Base-by-base conservation (phyloP, 495 filamentous ascomycete species). In the Penicillium cinerascens region DNA sequence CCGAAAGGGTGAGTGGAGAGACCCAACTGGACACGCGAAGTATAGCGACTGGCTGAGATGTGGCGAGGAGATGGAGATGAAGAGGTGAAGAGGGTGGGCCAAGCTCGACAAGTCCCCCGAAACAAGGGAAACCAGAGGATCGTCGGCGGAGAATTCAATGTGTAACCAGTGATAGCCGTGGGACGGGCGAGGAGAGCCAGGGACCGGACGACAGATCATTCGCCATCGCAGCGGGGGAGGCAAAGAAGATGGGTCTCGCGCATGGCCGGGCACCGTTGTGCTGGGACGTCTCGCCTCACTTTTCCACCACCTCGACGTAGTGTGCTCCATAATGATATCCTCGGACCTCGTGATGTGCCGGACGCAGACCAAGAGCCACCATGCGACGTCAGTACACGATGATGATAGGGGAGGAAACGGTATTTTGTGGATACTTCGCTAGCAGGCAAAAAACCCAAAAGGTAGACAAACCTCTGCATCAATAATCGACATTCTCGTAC, bases 221-320 rank as follows among this genome's bases (percentile, higher is more conserved):
- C 43, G 60, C 55, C 55, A 61, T 56, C 41, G 1, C 23, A 52
- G 61, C 61, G 61, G 58, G 58, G 52, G 38, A 54, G 55, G 50
- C 49, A 23, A 54, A 51, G 27, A 35, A 18, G 16, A 57, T 42
- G 36, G n/a, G 6, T 41, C 37, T 41, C 35, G 33, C 45, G 33
- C 45, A 52, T 45, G 22, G 13, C 8, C 23, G 26, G n/a, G 17
- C 20, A 23, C 13, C 22, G 17, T 49, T 38, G 23, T 27, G 35
- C 15, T 2, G 11, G 13, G 15, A 18, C 16, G 20, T 27, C 22
- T 26, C 33, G 33, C 29, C 33, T 26, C 44, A 13, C 4, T 33
- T 11, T 10, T 33, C 29, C 29, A 33, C 29, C 7, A n/a, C n/a
- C n/a, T 33, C 29, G 8, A 33, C 29, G 29, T 33, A 33, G 29